These are phyloP conservation scores for Penicillium hordei DNA, from an alignment of 2,329 filamentous ascomycete genomes.

Conservation along the genomic window DNA sequence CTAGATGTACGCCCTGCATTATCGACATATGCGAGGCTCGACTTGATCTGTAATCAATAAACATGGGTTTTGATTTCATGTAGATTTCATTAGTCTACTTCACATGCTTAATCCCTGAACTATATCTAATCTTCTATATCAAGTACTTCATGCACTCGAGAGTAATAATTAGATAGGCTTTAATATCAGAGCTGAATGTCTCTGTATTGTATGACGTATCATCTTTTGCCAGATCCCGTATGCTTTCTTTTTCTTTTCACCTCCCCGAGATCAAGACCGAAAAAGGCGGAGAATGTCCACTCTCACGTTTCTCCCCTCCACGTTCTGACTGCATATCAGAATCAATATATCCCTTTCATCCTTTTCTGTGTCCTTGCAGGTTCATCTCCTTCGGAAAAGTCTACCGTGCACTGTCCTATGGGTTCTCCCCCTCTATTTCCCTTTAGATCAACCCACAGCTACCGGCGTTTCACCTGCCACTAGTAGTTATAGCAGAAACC, in stretches of 20 bases:
- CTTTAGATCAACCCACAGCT: not conserved
- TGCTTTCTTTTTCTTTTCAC: not conserved
- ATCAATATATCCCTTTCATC: not conserved
- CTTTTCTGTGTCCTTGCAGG: not conserved
- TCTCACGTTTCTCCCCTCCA: constrained; percentile 6
- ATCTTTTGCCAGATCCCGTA: not conserved
- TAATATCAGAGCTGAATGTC: not conserved
- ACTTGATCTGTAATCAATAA: no score
- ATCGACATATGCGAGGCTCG: constrained; percentile 12
- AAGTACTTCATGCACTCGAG: not conserved
- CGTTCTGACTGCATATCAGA: not conserved
- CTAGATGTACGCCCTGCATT: constrained; percentile 13
- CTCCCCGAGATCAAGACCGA: not conserved
- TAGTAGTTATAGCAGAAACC: not conserved
- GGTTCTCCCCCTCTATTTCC: not conserved
- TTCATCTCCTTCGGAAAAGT: not conserved
- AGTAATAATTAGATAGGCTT: not conserved
- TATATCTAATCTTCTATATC: not conserved
- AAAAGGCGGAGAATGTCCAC: not conserved
- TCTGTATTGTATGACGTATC: not conserved
- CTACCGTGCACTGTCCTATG: constrained; percentile 1
- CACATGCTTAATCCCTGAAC: not conserved
- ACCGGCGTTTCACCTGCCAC: not conserved
- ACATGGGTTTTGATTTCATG: no score
- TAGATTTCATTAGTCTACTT: not conserved